Percentiles rank a stretch among this genome's conserved stretches.
Conservation (phyloP, 768 basidiomycete genomes). For the Mycena filopes region DNA sequence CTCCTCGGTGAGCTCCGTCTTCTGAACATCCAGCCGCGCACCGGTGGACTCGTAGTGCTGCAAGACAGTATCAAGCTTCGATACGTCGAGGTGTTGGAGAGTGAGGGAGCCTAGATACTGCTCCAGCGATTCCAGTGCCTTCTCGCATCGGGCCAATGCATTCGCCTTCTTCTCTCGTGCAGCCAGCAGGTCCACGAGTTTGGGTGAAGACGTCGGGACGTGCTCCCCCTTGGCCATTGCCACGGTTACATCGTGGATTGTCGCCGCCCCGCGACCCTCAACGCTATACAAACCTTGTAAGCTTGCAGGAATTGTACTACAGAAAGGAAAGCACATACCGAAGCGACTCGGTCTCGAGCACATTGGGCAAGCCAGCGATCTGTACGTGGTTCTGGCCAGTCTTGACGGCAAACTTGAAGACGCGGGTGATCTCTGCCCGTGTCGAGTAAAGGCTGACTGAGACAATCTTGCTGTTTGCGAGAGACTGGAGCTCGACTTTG, state of each 20-base stretch:
- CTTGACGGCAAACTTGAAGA: slow-evolving; percentile 41
- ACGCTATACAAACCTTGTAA: slow-evolving; percentile 5
- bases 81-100: slow-evolving; percentile 44
- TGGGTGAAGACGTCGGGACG: slow-evolving; percentile 11
- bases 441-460: slow-evolving; percentile 48
- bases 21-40: slow-evolving; percentile 45
- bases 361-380: slow-evolving; percentile 29
- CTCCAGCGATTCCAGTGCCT: slow-evolving; percentile 43
- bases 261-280: slow-evolving; percentile 31
- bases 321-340: slow-evolving; percentile 13
- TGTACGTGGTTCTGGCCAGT: slow-evolving; percentile 33
- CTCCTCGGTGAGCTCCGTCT: slow-evolving; percentile 43
- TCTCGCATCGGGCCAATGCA: slow-evolving; percentile 38
- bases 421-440: slow-evolving; percentile 50
- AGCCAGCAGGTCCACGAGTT: slow-evolving; percentile 11
- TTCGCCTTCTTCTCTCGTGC: not conserved
- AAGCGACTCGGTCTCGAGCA: slow-evolving; percentile 31
- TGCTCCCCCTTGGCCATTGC: slow-evolving; percentile 8
- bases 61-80: slow-evolving; percentile 42
- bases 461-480: slow-evolving; percentile 45
- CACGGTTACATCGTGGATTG: slow-evolving; percentile 30
- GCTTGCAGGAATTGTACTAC: not conserved
- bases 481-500: slow-evolving; percentile 38
- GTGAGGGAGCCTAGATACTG: slow-evolving; percentile 48
- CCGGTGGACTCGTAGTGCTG: slow-evolving; percentile 45